Evolutionary conservation across 208 protist species (phyloP).

Genomic region (Crithidia expoeki): DNA sequence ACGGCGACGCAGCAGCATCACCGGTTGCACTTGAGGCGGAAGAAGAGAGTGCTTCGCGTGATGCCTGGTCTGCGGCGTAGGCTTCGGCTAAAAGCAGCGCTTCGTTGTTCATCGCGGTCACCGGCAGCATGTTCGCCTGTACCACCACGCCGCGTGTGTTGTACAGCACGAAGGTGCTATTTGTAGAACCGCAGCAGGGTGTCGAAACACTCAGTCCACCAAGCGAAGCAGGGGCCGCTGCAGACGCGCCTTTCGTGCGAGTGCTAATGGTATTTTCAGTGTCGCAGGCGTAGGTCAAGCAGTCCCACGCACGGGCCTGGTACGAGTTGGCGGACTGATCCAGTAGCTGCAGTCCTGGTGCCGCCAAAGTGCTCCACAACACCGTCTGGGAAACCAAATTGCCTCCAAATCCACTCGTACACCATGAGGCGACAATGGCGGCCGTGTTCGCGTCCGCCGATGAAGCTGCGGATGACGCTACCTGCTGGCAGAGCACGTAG

Average conservation of each 20-base stretch:
- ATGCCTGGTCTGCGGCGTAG: neutral
- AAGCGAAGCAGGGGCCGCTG: slow-evolving; percentile 1
- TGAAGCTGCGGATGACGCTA: neutral
- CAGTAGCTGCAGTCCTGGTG: slow-evolving; percentile 36
- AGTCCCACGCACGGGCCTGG: slow-evolving; percentile 27
- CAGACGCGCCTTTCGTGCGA: neutral
- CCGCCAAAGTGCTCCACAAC: slow-evolving; percentile 37
- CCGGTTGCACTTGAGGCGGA: no score
- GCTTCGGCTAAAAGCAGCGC: slow-evolving; percentile 12
- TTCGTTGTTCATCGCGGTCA: slow-evolving; percentile 21
- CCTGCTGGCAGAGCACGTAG: slow-evolving; percentile 22
- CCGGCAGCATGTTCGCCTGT: slow-evolving; percentile 36
- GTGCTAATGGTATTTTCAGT: slow-evolving; percentile 17
- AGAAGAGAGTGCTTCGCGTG: neutral
- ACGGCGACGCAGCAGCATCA: no score
- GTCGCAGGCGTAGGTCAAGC: slow-evolving; percentile 41
- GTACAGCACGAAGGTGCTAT: slow-evolving; percentile 55
- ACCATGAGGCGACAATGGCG: slow-evolving; percentile 8
- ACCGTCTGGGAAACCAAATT: slow-evolving; percentile 21
- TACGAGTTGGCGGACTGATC: neutral
- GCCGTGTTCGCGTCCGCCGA: slow-evolving; percentile 1
- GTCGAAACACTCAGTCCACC: slow-evolving; percentile 42
- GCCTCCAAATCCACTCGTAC: neutral
- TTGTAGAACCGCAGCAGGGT: slow-evolving; percentile 42
- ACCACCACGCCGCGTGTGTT: slow-evolving; percentile 31